phyloP scores from a whole-genome alignment of 495 filamentous ascomycete genomes.

The Neurospora tetraspora region DNA sequence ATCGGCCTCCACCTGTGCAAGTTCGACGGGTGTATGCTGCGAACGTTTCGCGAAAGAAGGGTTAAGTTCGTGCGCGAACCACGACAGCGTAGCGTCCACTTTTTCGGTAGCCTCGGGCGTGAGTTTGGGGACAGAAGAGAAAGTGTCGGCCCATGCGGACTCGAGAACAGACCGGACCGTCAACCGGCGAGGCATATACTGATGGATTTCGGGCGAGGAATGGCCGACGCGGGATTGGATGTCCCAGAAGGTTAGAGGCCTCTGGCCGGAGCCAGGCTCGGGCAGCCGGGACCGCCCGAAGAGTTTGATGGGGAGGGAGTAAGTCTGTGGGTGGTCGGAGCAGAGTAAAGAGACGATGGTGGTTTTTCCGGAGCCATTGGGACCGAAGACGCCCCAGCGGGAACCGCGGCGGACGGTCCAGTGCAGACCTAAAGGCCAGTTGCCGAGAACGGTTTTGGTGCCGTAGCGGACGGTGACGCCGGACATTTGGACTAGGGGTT shows the following conservation, averaged over 20 bases:
- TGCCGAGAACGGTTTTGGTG: constrained; percentile 62
- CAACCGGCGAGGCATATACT: constrained; percentile 76
- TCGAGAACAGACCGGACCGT: constrained; percentile 66
- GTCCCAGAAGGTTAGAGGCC: constrained; percentile 81
- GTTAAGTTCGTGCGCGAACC: constrained; percentile 68
- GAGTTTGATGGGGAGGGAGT: constrained; percentile 74
- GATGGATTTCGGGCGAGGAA: constrained; percentile 85
- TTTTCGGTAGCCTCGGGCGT: constrained; percentile 40
- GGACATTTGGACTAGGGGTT: constrained; percentile 76
- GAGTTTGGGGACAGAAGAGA: constrained; percentile 56
- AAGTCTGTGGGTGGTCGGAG: constrained; percentile 91
- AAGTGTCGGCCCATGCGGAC: constrained; percentile 84
- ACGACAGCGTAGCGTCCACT: constrained; percentile 56
- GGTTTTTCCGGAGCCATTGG: constrained; percentile 87
- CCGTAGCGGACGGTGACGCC: constrained; percentile 73
- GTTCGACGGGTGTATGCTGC: constrained; percentile 1
- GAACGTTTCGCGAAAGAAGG: constrained; percentile 24
- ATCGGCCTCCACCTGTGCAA: neutral
- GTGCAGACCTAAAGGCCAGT: constrained; percentile 66
- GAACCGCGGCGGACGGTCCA: constrained; percentile 80
- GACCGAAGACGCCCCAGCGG: constrained; percentile 83
- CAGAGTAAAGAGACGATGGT: constrained; percentile 86
- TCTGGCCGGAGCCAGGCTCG: constrained; percentile 47
- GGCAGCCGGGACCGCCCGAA: constrained; percentile 79
- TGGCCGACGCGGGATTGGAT: constrained; percentile 85